Evolutionary conservation across 805 yeast genomes (phyloP).

Genomic region (Wickerhamomyces chaumierensis): DNA sequence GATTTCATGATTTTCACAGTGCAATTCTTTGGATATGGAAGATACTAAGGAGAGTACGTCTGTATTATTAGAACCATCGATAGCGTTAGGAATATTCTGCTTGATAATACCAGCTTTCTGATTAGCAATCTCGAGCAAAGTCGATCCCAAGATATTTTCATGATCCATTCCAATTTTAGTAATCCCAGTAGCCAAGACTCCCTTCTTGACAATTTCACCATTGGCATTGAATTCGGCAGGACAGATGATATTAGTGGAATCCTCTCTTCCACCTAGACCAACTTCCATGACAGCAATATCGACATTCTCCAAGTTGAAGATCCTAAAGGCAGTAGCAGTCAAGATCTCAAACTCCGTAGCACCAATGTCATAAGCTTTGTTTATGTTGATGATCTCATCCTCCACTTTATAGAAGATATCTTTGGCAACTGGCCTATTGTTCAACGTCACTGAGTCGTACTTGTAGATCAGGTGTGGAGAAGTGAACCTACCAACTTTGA

Average conservation of each 20-base stretch:
- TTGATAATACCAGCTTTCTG: constrained; percentile 88
- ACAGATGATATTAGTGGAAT: constrained; percentile 72
- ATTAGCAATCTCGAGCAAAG: constrained; percentile 51
- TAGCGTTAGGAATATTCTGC: constrained; percentile 39
- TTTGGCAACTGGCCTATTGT: constrained; percentile 43
- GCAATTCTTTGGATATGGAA: constrained; percentile 22
- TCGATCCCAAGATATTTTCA: constrained; percentile 60
- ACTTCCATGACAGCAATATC: constrained; percentile 84
- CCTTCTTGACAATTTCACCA: constrained; percentile 10
- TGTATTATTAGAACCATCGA: constrained; percentile 55
- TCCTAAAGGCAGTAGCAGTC: constrained; percentile 76
- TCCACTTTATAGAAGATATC: constrained; percentile 35
- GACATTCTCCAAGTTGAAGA: constrained; percentile 49
- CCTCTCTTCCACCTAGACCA: constrained; percentile 84
- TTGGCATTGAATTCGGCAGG: constrained; percentile 9
- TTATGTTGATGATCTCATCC: constrained; percentile 27
- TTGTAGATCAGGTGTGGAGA: constrained; percentile 74
- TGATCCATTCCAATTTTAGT: constrained; percentile 86
- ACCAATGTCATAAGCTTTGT: constrained; percentile 31
- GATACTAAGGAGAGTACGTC: constrained; percentile 38
- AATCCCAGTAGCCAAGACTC: constrained; percentile 57
- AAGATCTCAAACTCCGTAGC: constrained; percentile 85
- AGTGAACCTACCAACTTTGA: constrained; percentile 68
- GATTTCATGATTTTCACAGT: constrained; percentile 19
- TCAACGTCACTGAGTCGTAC: constrained; percentile 65